Evolutionary conservation across 805 yeast genomes (phyloP).

Genomic region (Yarrowia sp.): DNA sequence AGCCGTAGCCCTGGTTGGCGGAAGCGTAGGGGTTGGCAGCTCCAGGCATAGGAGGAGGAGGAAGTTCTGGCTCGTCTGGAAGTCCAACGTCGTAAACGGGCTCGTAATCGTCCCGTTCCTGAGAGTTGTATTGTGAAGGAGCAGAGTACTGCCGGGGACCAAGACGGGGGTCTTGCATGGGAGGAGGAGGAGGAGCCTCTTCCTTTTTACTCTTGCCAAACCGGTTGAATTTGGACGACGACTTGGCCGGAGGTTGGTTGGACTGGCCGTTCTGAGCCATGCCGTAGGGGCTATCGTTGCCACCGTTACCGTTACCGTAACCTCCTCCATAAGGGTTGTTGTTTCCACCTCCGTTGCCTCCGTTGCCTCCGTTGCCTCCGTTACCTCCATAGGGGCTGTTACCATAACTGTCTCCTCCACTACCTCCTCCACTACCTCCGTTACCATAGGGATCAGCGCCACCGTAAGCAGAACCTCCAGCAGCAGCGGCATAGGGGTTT

Average conservation of each 20-base stretch:
- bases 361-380: not conserved
- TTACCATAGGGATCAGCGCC: not conserved
- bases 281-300: not conserved
- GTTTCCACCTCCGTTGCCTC: not conserved
- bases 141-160: not conserved
- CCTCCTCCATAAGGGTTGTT: not conserved
- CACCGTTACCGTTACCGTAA: too few species aligned
- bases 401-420: not conserved
- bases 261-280: not conserved
- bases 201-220: not conserved
- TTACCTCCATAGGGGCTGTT: not conserved
- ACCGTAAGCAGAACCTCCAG: not conserved
- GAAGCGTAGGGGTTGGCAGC: conserved; percentile 14
- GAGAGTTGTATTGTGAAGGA: not conserved
- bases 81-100: conserved; percentile 9
- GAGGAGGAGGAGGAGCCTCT: not conserved
- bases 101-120: not conserved
- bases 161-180: not conserved
- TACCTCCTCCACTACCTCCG: not conserved
- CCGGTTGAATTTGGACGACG: not conserved
- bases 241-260: not conserved
- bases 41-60: conserved; percentile 20
- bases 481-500: conserved; percentile 9
- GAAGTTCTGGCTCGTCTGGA: not conserved
- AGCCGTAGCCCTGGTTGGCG: conserved; percentile 4